phyloP scores from a whole-genome alignment of 345 rosid genomes.

The Psidium friedrichsthalianum region DNA sequence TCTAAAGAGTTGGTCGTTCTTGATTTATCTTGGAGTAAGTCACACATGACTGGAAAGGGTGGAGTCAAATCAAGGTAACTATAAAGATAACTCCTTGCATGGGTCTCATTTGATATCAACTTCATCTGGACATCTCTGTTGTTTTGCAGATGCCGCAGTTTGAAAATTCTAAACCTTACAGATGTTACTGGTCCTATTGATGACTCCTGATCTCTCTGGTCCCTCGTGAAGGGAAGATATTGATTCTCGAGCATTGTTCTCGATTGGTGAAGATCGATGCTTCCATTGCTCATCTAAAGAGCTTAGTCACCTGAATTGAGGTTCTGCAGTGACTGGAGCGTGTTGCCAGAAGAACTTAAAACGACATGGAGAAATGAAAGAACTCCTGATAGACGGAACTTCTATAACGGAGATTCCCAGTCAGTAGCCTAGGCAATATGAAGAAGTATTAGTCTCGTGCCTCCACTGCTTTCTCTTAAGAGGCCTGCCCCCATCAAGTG shows the following conservation, averaged over 20 bases:
- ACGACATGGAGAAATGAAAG: neutral
- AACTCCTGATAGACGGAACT: neutral
- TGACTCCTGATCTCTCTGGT: neutral
- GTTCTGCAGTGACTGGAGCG: neutral
- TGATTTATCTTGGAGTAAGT: neutral
- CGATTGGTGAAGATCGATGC: neutral
- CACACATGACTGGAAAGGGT: neutral
- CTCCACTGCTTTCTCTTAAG: neutral
- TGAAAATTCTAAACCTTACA: neutral
- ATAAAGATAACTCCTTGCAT: accelerated
- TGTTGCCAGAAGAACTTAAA: neutral
- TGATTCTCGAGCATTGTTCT: neutral
- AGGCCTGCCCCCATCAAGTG: accelerated
- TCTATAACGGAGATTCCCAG: neutral
- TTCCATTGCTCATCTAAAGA: neutral
- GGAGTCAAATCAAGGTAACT: neutral
- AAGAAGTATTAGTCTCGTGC: neutral
- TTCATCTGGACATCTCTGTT: accelerated
- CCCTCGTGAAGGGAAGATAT: neutral
- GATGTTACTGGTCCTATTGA: neutral
- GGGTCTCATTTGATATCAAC: neutral
- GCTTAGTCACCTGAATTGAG: neutral
- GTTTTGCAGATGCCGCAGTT: neutral
- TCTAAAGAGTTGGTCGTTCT: neutral
- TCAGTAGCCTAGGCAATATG: neutral